Conservation (phyloP, 805 yeast species). For the Ogataea paraovalis region DNA sequence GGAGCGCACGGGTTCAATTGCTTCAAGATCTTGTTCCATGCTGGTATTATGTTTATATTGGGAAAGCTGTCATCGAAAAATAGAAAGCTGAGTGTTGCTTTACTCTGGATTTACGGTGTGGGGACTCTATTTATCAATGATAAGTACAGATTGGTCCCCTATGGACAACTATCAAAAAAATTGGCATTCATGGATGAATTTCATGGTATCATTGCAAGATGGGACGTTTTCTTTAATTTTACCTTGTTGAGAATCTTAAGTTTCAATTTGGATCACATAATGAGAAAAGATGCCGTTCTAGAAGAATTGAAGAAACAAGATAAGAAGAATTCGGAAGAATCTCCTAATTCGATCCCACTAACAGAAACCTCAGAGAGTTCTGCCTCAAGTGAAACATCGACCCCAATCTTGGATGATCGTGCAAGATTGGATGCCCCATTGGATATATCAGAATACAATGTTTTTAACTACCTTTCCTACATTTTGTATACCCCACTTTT, state of each 20-base stretch:
- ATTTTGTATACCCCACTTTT: conserved; percentile 81
- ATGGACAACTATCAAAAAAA: conserved; percentile 37
- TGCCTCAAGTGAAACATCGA: not conserved
- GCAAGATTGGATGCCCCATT: conserved; percentile 63
- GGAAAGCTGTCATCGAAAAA: conserved; percentile 36
- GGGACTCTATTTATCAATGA: conserved; percentile 76
- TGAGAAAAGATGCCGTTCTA: conserved; percentile 28
- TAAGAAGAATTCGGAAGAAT: conserved; percentile 9
- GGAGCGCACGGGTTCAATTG: conserved; percentile 80
- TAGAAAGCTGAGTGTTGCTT: conserved; percentile 35
- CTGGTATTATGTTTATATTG: conserved; percentile 49
- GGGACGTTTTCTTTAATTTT: conserved; percentile 97
- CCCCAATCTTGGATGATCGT: conserved; percentile 44
- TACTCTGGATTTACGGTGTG: conserved; percentile 80
- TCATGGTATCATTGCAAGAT: conserved; percentile 76
- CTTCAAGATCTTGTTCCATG: conserved; percentile 56
- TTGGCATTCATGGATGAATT: conserved; percentile 60
- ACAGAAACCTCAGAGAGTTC: not conserved
- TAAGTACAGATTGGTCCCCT: conserved; percentile 49
- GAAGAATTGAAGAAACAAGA: conserved; percentile 13
- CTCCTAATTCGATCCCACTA: conserved; percentile 4
- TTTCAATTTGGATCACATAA: conserved; percentile 72
- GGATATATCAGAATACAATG: conserved; percentile 54
- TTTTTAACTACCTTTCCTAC: conserved; percentile 71
- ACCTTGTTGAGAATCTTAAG: conserved; percentile 81